Evolutionary conservation across 371 early-diverging fungal species (phyloP), one percentile per base, ranked within the genome.

Genomic region (Saksenaea vasiformis): DNA sequence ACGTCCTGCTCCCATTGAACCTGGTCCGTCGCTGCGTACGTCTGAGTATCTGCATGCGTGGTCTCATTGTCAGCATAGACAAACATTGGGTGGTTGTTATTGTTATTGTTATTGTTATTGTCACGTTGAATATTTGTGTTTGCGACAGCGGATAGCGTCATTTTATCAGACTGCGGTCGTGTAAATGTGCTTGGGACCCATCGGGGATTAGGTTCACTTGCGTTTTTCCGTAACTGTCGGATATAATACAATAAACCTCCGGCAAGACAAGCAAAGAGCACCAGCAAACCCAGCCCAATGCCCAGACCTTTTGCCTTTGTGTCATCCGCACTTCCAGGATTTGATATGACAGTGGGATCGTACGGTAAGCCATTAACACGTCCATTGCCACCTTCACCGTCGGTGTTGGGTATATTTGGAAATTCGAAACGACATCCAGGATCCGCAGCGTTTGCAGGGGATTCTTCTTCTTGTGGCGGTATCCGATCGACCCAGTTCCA

Each of bases 1-100:
- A 75, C 65, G 14, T 73, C 59, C 11, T 69, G 71, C 36, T 77
- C 72, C 75, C 77, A 77, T 35, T 75, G 67, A 54, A 70, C 81
- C 37, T 80, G 76, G 53, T 80, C 81, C 3, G 76, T 67, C 13
- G 81, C 73, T 9, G 76, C 71, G 36, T 80, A 78, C 1, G 73
- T 80, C 14, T 61, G 65, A 14, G 64, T 70, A 26, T 61, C 58
- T 35, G 17, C 60, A 55, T 19, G 57, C 28, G 38, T 60, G 13
- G 60, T 64, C 8, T 58, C 66, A 43, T 66, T 61, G 14, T 72
- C 67, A 36, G 53, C 44, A 39, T 77, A 76, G 3, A 73, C 76
- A 67, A 77, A 77, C 37, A 77, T 47, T 9, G 76, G 78, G 41
- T 77, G 77, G 28, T 74, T 72, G 34, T 65, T n/a, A n/a, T n/a